Conservation (phyloP, 129 eudicot genomes). For the Lactuca saligna region DNA sequence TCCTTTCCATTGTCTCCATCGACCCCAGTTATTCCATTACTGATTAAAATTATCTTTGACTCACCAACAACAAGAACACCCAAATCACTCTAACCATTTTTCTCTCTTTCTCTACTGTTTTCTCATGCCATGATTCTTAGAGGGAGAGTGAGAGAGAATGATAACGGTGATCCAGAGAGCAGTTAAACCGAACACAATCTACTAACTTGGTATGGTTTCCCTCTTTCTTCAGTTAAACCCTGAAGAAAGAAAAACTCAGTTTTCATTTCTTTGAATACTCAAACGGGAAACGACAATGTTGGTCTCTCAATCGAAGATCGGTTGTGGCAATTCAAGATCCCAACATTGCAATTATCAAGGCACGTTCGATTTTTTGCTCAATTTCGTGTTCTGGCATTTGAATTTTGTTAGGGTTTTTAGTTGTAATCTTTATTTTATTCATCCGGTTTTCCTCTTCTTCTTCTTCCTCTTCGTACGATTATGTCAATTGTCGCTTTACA, state of each 20-base stretch:
- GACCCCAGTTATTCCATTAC: background rate
- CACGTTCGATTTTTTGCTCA: constrained; percentile 14
- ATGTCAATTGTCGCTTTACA: background rate
- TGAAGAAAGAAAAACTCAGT: constrained; percentile 2
- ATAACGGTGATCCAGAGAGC: constrained; percentile 15
- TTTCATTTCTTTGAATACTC: background rate
- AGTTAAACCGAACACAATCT: constrained; percentile 42
- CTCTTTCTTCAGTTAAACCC: background rate
- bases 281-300: constrained; percentile 31
- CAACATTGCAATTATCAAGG: constrained; percentile 30
- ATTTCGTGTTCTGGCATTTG: background rate
- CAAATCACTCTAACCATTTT: background rate
- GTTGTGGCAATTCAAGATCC: constrained; percentile 44
- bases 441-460: background rate
- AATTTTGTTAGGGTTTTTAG: background rate
- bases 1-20: background rate
- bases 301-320: constrained; percentile 41
- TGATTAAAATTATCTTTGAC: constrained; percentile 1
- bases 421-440: background rate
- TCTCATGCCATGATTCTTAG: background rate
- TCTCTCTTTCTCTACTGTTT: background rate
- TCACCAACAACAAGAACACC: background rate
- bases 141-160: constrained; percentile 24
- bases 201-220: constrained; percentile 31
- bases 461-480: background rate